Conservation (phyloP, 345 rosid genomes). For the Eucalyptus grandis region DNA sequence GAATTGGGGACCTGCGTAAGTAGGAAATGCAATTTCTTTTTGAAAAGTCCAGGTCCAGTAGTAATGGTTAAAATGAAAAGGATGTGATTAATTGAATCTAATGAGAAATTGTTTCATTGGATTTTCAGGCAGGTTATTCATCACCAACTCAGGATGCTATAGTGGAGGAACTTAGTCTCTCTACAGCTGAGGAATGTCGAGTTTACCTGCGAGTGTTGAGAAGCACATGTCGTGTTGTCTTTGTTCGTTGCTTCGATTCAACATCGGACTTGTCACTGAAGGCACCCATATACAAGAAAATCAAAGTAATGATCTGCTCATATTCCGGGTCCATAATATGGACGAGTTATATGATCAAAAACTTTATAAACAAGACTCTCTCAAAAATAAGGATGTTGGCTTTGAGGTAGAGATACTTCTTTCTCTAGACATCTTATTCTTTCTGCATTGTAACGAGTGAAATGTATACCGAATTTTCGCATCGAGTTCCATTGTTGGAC, state of each 20-base stretch:
- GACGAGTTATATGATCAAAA: not conserved
- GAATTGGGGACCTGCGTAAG: constrained; percentile 49
- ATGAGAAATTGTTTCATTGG: not conserved
- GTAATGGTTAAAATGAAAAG: not conserved
- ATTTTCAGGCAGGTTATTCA: constrained; percentile 75
- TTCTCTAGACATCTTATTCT: not conserved
- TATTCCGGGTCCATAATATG: not conserved
- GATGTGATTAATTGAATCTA: not conserved
- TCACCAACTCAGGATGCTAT: constrained; percentile 87
- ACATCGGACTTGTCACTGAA: not conserved
- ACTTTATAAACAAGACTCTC: not conserved
- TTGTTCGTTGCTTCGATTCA: not conserved
- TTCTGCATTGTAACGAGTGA: not conserved
- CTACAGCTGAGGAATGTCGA: constrained; percentile 45
- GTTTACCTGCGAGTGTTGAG: not conserved
- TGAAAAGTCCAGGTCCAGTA: not conserved
- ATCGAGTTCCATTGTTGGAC: not conserved
- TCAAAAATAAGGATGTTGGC: not conserved
- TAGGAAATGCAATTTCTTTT: not conserved
- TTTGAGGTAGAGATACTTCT: not conserved
- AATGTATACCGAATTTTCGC: not conserved
- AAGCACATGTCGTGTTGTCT: not conserved
- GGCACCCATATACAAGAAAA: not conserved
- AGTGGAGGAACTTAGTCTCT: constrained; percentile 51
- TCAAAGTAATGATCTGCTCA: not conserved